Evolutionary conservation across 495 filamentous ascomycete species (phyloP).

Genomic region (Penicillium samsonianum): DNA sequence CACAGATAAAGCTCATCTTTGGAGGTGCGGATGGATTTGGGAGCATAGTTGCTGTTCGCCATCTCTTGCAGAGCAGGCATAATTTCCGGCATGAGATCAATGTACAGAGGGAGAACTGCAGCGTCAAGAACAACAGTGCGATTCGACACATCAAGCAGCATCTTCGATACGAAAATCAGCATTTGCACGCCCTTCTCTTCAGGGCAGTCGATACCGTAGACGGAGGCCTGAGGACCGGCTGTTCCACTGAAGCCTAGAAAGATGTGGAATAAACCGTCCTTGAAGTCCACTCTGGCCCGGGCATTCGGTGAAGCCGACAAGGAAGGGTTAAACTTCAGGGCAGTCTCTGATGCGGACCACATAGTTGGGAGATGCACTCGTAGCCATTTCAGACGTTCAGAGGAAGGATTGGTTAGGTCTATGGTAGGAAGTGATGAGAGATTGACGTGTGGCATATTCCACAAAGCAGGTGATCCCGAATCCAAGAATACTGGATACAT

Average conservation of each 20-base stretch:
- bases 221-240: constrained; percentile 20
- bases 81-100: constrained; percentile 27
- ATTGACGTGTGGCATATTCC: no score
- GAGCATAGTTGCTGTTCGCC: constrained; percentile 1
- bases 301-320: background rate
- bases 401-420: no score
- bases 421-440: background rate
- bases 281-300: constrained; percentile 37
- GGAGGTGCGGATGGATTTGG: background rate
- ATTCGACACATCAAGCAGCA: constrained; percentile 22
- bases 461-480: no score
- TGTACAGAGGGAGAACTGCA: constrained; percentile 48
- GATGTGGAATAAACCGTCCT: constrained; percentile 49
- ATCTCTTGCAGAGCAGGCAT: constrained; percentile 32
- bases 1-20: constrained; percentile 50
- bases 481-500: no score
- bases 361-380: background rate
- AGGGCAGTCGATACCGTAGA: constrained; percentile 40
- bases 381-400: background rate
- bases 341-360: background rate
- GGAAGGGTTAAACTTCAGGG: background rate
- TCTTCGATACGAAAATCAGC: constrained; percentile 17
- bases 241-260: constrained; percentile 46
- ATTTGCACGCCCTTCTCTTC: constrained; percentile 25
- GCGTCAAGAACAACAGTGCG: constrained; percentile 48